phyloP scores from a whole-genome alignment of 352 stramenopile species.

The Phytopythium vexans region DNA sequence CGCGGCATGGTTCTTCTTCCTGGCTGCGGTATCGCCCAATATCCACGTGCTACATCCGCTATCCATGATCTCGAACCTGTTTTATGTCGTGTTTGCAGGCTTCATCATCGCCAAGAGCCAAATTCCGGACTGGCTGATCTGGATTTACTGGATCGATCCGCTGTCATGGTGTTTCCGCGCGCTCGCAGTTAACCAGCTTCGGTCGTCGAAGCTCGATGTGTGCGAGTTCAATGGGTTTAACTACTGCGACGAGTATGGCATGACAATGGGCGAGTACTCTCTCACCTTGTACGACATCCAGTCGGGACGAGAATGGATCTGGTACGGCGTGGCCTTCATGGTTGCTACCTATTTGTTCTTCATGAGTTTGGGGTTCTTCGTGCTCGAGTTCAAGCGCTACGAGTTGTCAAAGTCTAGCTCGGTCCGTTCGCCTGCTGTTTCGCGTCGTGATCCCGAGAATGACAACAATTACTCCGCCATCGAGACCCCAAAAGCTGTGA shows the following conservation, averaged over 20 bases:
- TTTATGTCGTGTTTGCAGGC: conserved; percentile 19
- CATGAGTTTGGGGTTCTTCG: conserved; percentile 7
- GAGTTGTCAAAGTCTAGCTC: conserved; percentile 8
- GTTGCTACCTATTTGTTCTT: conserved; percentile 14
- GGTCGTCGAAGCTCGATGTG: conserved; percentile 12
- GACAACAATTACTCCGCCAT: conserved; percentile 19
- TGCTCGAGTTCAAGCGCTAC: conserved; percentile 28
- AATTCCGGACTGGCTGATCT: conserved; percentile 14
- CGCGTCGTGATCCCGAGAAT: conserved; percentile 7
- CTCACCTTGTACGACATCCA: conserved; percentile 11
- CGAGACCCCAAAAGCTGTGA: conserved; percentile 4
- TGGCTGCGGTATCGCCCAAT: conserved; percentile 20
- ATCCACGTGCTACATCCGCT: conserved; percentile 27
- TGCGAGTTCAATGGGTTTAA: conserved; percentile 8
- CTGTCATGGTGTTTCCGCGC: conserved; percentile 12
- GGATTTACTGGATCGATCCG: conserved; percentile 21
- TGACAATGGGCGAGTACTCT: conserved; percentile 13
- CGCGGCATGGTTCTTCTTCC: conserved; percentile 18
- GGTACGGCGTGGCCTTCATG: conserved; percentile 12
- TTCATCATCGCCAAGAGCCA: conserved; percentile 15
- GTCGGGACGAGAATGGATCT: conserved; percentile 13
- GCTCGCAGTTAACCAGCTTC: conserved; percentile 14
- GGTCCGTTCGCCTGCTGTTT: conserved; percentile 12
- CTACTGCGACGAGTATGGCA: conserved; percentile 12
- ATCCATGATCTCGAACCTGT: conserved; percentile 22